Evolutionary conservation across 768 basidiomycete genomes (phyloP), one percentile per base, ranked within the genome.

Genomic region (Austroboletus eburneus): DNA sequence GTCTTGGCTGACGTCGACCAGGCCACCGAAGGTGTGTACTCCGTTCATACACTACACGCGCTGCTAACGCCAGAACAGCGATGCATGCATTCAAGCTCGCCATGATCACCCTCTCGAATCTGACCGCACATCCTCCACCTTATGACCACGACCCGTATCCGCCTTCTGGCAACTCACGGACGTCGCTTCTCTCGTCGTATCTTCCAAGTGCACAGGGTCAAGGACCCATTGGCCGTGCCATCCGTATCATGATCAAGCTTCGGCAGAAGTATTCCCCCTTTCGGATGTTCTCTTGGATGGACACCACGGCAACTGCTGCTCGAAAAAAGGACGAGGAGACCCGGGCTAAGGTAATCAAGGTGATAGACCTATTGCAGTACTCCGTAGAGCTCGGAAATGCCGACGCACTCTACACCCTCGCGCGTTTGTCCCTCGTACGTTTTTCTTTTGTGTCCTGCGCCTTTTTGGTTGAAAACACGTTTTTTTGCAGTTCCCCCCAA

Each of bases 1-100:
- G 17, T 32, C 6, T 39, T 12, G n/a, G 44, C 36, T 2, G 69
- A 70, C 29, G 50, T 64, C 24, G 75, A 77, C 47, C 74, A 73
- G 49, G 70, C 66, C 41, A 70, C 72, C 17, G 81, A 83, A 73
- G 81, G 81, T 81, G 45, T 33, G 56, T 41, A 39, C 13, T 3
- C 8, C 34, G 22, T 42, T 46, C 33, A 2, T 21, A 43, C 36
- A 24, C 18, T 12, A 38, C 27, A 23, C 25, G 10, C 41, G 17
- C 20, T 20, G 32, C 53, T 55, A 16, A 49, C 42, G 29, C 27
- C 24, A 24, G 9, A 36, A 24, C 51, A 88, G 88, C 87, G 48
- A 65, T 77, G 13, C 77, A 81, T 51, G 88, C 87, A 10, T 90
- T 88, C 69, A 84, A 77, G 59, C 80, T 87, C 63, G 89, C 89